Percentiles rank a stretch among this genome's conserved stretches.
Conservation (phyloP, 805 yeast species). For the Candida ponderosae region DNA sequence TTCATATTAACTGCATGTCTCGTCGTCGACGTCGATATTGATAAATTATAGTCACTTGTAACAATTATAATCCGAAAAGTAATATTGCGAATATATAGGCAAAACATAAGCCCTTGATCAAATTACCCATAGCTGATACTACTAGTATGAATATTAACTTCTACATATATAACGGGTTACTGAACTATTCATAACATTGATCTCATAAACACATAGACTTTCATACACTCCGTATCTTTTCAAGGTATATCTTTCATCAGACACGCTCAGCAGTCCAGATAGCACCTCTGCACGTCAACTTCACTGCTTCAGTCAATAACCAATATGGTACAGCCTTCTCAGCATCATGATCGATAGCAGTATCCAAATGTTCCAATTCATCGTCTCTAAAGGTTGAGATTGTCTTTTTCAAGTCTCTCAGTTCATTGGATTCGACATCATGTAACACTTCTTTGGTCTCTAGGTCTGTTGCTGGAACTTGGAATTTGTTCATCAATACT, state of each 20-base stretch:
- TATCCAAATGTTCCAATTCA: slow-evolving; percentile 89
- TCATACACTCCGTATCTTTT: no score
- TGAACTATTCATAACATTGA: no score
- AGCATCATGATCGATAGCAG: slow-evolving; percentile 89
- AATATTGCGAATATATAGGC: no score
- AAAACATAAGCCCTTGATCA: no score
- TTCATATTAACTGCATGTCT: no score
- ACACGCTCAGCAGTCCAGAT: slow-evolving; percentile 86
- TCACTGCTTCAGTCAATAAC: slow-evolving; percentile 81
- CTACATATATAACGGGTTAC: no score
- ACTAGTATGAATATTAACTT: no score
- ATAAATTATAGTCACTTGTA: no score
- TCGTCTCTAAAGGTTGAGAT: slow-evolving; percentile 84
- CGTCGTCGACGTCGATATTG: no score
- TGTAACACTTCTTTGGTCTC: slow-evolving; percentile 14
- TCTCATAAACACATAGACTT: neutral
- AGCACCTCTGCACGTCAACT: slow-evolving; percentile 77
- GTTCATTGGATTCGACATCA: slow-evolving; percentile 40
- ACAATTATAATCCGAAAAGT: no score
- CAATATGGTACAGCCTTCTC: slow-evolving; percentile 89
- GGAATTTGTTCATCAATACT: slow-evolving; percentile 59
- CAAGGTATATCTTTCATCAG: slow-evolving; percentile 20
- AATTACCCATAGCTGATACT: no score
- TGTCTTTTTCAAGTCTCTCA: slow-evolving; percentile 46
- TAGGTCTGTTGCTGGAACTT: slow-evolving; percentile 30